Evolutionary conservation across 805 yeast genomes (phyloP), one percentile per base, ranked within the genome.

Genomic region (Saturnispora zaruensis): DNA sequence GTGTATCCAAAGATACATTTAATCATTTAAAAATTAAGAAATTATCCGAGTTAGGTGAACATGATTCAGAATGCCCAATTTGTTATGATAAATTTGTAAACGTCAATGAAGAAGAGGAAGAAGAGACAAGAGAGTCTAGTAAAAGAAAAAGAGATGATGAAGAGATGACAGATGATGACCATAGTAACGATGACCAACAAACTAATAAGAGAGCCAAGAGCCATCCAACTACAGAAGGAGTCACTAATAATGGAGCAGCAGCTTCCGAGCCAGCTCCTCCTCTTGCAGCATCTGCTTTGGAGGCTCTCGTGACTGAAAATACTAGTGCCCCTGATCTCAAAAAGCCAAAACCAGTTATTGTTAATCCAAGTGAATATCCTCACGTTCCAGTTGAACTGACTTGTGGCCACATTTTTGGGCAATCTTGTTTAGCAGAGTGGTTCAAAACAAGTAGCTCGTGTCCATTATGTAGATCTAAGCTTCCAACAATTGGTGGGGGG

Each of bases 391-490:
- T 85, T 1, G 69, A 75, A 51, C 72, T 91, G 76, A 93, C 96
- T 0, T 91, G 99, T 65, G 80, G 80, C 7, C 99, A 91, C 61
- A 62, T 81, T 0, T 91, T 93, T 70, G 98, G 99, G 6, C 75
- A 81, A 53, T 76, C 78, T n/a, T 91, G 99, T 69, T 70, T 89
- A 23, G 77, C 73, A 51, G 87, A 84, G 57, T 91, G 99, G 99
- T 76, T 91, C 46, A 76, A 75, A 53, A 68, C 77, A 23, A 81
- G 84, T 58, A 75, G 78, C 28, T 78, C 87, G 2, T 90, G 98
- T 63, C 99, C 99, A 0, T 66, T 91, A 44, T 91, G 99, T 63
- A 79, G 98, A 51, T 71, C 71, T 16, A 69, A 74, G 20, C 69
- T 84, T 52, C 72, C 73, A 49, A 58, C 65, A 16, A 40, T 49